These are phyloP conservation scores for Schizochytrium sp. DNA, from an alignment of 108 stramenopile genomes.

Conservation along the genomic window DNA sequence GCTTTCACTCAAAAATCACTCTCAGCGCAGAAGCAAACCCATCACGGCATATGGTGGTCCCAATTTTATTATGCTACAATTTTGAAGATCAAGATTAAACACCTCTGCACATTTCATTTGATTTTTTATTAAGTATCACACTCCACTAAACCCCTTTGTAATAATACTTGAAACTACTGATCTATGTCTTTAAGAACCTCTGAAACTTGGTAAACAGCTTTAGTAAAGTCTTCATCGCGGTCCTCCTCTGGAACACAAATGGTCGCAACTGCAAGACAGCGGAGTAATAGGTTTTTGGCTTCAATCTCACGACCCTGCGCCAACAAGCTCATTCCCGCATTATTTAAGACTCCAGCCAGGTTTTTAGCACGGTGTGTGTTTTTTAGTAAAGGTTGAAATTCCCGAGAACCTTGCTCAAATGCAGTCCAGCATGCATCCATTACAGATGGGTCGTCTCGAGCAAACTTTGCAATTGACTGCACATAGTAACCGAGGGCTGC, in stretches of 20 bases:
- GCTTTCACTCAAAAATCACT: too few species aligned
- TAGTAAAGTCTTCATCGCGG: not conserved
- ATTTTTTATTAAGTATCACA: too few species aligned
- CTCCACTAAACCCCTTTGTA: too few species aligned
- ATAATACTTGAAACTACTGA: too few species aligned
- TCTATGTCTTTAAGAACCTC: not conserved
- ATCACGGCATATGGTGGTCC: too few species aligned
- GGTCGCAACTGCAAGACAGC: not conserved
- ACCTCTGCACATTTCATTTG: too few species aligned
- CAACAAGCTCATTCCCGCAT: not conserved
- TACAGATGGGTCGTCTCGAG: not conserved
- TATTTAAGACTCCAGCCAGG: not conserved
- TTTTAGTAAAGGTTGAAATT: not conserved
- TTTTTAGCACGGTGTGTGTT: not conserved
- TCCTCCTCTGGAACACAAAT: slow-evolving; percentile 15
- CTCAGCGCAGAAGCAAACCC: too few species aligned
- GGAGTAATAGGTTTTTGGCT: not conserved
- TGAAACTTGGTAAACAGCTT: not conserved
- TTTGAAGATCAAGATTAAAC: too few species aligned
- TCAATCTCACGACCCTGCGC: not conserved
- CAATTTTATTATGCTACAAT: too few species aligned
- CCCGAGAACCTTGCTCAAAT: not conserved
- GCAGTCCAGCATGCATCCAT: slow-evolving; percentile 3
- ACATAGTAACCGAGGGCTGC: not conserved
- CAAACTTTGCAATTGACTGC: not conserved